Conservation (phyloP, 495 filamentous ascomycete genomes). For the Jackrogersella multiformis region DNA sequence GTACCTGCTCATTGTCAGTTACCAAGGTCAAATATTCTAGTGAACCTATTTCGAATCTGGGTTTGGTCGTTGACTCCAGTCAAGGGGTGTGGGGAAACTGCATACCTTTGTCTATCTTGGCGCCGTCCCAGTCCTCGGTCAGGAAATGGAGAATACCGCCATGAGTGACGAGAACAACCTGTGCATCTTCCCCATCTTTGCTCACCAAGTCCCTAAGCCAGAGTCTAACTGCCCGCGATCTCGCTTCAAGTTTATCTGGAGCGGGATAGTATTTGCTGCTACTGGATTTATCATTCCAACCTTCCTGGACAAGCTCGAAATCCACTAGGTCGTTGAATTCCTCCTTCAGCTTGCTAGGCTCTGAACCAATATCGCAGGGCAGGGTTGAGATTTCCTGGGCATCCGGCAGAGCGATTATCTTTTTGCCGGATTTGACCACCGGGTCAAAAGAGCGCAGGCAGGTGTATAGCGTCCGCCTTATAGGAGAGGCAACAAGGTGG, state of each 20-base stretch:
- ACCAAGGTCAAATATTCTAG: background rate
- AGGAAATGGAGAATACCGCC: conserved; percentile 70
- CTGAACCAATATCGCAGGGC: conserved; percentile 82
- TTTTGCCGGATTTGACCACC: conserved; percentile 48
- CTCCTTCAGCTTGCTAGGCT: conserved; percentile 56
- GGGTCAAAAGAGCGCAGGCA: conserved; percentile 75
- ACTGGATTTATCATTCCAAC: conserved; percentile 75
- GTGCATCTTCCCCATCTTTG: conserved; percentile 58
- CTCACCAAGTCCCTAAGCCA: conserved; percentile 69
- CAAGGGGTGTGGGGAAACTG: background rate
- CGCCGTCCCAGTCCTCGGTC: conserved; percentile 82
- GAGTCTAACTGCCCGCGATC: conserved; percentile 71
- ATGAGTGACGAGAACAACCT: conserved; percentile 71
- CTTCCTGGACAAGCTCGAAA: conserved; percentile 64
- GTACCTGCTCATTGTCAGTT: conserved; percentile 61
- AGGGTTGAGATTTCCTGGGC: conserved; percentile 80
- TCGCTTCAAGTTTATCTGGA: conserved; percentile 64
- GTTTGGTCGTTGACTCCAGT: background rate
- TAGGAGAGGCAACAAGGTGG: conserved; percentile 81
- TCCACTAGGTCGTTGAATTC: conserved; percentile 74
- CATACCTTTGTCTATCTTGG: conserved; percentile 63
- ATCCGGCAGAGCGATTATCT: conserved; percentile 76
- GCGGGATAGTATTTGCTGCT: conserved; percentile 65
- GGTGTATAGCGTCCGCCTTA: conserved; percentile 86
- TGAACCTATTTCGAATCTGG: background rate